Evolutionary conservation across 2,329 filamentous ascomycete genomes (phyloP), one percentile per base, ranked within the genome.

Genomic region (Xylariaceae sp.): DNA sequence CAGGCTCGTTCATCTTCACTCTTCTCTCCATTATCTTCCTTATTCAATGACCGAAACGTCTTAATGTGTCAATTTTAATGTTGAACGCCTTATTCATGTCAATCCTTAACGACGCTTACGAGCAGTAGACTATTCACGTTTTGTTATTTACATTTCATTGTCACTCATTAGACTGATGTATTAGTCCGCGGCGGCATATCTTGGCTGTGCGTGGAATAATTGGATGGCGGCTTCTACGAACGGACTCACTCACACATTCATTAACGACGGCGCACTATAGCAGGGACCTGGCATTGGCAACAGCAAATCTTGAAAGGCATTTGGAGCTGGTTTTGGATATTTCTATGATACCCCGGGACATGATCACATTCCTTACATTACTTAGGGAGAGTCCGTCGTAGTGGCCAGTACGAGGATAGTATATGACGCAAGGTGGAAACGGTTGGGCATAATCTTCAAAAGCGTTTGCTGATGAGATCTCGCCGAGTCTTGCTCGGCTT

Each of bases 1-100:
- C 39, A 3, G 32, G 41, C 16, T 45, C 50, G 32, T 29, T 55
- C 4, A 35, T 59, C 12, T 45, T 55, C 26, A 50, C 50, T 7
- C 46, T 60, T 33, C 33, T 59, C 34, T 51, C 54, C 19, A 16
- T 58, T 17, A 19, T 55, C 19, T 51, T 60, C 42, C 43, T 56
- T 34, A 42, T 60, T 37, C 59, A 51, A 55, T 44, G 26, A 32
- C 13, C 19, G 28, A 39, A 16, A 16, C 22, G n/a, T 28, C 3
- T 28, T 33, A 39, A 39, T 41, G 34, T 32, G 15, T 16, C 19
- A 38, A 28, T 29, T 34, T 45, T 55, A 51, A 52, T 50, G 37
- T 48, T 50, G 46, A 16, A 35, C 45, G 30, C 34, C 15, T 38
- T 35, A 35, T 48, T 48, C 40, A 7, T 22, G 39, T 41, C 48